Evolutionary conservation across 805 yeast species (phyloP).

Genomic region (Starmerella bombicola): DNA sequence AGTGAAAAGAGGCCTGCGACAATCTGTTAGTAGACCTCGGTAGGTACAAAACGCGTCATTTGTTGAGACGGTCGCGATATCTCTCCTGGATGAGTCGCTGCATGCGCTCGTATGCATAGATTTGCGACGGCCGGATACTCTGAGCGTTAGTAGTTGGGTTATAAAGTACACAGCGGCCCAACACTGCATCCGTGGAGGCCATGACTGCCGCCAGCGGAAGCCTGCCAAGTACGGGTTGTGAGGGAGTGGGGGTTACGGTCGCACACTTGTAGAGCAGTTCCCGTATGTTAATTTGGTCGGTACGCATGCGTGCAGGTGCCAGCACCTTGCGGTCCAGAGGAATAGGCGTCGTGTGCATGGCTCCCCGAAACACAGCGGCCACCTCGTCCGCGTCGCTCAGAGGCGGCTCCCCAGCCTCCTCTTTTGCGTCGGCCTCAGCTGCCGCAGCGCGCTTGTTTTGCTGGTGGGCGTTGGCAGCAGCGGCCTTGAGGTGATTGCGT

Average conservation of each 20-base stretch:
- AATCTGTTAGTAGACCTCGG: too few species aligned
- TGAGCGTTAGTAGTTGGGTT: constrained; percentile 24
- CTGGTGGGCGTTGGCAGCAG: constrained; percentile 8
- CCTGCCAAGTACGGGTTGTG: constrained; percentile 25
- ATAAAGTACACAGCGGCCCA: constrained; percentile 28
- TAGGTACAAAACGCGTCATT: too few species aligned
- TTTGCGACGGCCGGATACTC: constrained; percentile 26
- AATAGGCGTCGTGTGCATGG: constrained; percentile 60
- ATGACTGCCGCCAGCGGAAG: constrained; percentile 21
- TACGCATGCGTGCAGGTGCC: constrained; percentile 55
- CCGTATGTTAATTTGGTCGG: constrained; percentile 63
- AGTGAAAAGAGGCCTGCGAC: too few species aligned
- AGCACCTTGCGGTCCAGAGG: constrained; percentile 57
- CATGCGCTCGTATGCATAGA: constrained; percentile 9
- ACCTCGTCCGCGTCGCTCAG: constrained; percentile 83
- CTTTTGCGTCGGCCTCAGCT: constrained; percentile 24
- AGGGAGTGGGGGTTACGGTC: constrained; percentile 41
- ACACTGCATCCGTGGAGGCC: constrained; percentile 27
- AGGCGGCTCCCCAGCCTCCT: constrained; percentile 28
- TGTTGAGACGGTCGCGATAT: neutral
- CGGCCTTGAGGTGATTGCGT: constrained; percentile 78
- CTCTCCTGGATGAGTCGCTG: constrained; percentile 3
- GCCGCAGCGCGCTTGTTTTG: constrained; percentile 28
- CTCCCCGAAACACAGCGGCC: constrained; percentile 75
- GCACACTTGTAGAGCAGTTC: constrained; percentile 77